A percentile compares a stretch with the other conserved stretches of the same genome.
phyloP scores from a whole-genome alignment of 257 asterid species.

The Solanum chilense region DNA sequence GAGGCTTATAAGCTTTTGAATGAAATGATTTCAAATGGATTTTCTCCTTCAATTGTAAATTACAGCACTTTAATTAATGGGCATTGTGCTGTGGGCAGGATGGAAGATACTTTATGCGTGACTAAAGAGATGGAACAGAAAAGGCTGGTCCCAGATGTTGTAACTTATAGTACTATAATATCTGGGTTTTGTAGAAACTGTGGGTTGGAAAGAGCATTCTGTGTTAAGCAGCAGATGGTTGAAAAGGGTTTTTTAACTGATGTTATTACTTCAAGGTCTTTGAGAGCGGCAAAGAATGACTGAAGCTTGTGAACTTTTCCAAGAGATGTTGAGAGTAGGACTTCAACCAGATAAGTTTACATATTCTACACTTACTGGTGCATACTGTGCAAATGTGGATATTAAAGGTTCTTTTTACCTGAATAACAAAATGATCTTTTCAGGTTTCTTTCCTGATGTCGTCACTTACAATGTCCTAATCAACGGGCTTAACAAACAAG shows the following conservation, averaged over 20 bases:
- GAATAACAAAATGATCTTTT: slow-evolving; percentile 58
- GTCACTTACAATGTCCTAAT: slow-evolving; percentile 78
- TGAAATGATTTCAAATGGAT: slow-evolving; percentile 52
- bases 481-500: slow-evolving; percentile 59
- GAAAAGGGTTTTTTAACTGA: slow-evolving; percentile 55
- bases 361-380: slow-evolving; percentile 68
- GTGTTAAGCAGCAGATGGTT: slow-evolving; percentile 50
- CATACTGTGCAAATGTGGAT: slow-evolving; percentile 59
- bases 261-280: slow-evolving; percentile 74
- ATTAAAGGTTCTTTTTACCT: slow-evolving; percentile 41
- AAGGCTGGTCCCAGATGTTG: slow-evolving; percentile 63
- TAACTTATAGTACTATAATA: slow-evolving; percentile 65
- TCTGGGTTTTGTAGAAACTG: slow-evolving; percentile 47
- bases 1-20: slow-evolving; percentile 49
- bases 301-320: slow-evolving; percentile 59
- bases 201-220: slow-evolving; percentile 60
- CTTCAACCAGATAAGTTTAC: slow-evolving; percentile 66
- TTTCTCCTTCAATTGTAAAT: slow-evolving; percentile 59
- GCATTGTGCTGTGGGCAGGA: slow-evolving; percentile 48
- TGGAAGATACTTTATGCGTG: slow-evolving; percentile 41
- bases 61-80: slow-evolving; percentile 71
- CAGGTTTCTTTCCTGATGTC: slow-evolving; percentile 68
- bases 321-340: slow-evolving; percentile 52
- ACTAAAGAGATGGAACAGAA: slow-evolving; percentile 37
- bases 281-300: slow-evolving; percentile 42